These are phyloP conservation scores for Diaporthe ampelina DNA, from an alignment of 2,329 filamentous ascomycete genomes.

Conservation along the genomic window DNA sequence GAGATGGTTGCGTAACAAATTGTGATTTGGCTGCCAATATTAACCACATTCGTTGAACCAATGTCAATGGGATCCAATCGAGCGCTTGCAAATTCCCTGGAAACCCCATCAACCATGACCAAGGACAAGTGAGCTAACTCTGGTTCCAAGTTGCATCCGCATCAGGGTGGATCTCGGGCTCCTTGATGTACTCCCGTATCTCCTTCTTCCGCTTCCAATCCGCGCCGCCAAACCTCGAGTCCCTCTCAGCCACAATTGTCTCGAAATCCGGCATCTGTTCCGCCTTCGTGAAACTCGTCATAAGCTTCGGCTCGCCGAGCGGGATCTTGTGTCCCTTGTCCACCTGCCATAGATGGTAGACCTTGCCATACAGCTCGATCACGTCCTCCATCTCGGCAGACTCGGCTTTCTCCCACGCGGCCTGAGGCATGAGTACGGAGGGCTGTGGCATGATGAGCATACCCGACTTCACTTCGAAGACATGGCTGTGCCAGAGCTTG, in stretches of 20 bases:
- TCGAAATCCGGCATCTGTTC: slow-evolving; percentile 63
- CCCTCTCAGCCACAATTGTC: slow-evolving; percentile 58
- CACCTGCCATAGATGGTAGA: slow-evolving; percentile 89
- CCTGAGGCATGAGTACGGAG: slow-evolving; percentile 62
- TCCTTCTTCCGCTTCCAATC: slow-evolving; percentile 62
- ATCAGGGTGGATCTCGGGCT: slow-evolving; percentile 59
- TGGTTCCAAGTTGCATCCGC: slow-evolving; percentile 43
- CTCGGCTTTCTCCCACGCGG: slow-evolving; percentile 82
- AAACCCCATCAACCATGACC: background rate
- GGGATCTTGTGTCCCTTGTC: slow-evolving; percentile 76
- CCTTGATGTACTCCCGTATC: slow-evolving; percentile 57
- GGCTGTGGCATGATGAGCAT: slow-evolving; percentile 84
- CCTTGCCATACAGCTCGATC: slow-evolving; percentile 83
- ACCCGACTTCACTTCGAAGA: slow-evolving; percentile 81
- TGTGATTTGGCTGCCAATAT: background rate
- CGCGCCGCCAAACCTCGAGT: slow-evolving; percentile 57
- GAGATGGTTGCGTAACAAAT: background rate
- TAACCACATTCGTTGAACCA: background rate
- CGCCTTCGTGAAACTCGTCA: slow-evolving; percentile 66
- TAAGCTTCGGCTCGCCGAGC: slow-evolving; percentile 65
- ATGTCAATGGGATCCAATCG: background rate
- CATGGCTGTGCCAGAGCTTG: slow-evolving; percentile 83
- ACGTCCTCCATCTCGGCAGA: slow-evolving; percentile 85
- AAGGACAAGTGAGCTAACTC: background rate
- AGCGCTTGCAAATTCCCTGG: no score